A percentile compares a stretch with the other conserved stretches of the same genome.
These are phyloP conservation scores for Ogataea thermomethanolica DNA, from an alignment of 805 yeast genomes.

Conservation along the genomic window DNA sequence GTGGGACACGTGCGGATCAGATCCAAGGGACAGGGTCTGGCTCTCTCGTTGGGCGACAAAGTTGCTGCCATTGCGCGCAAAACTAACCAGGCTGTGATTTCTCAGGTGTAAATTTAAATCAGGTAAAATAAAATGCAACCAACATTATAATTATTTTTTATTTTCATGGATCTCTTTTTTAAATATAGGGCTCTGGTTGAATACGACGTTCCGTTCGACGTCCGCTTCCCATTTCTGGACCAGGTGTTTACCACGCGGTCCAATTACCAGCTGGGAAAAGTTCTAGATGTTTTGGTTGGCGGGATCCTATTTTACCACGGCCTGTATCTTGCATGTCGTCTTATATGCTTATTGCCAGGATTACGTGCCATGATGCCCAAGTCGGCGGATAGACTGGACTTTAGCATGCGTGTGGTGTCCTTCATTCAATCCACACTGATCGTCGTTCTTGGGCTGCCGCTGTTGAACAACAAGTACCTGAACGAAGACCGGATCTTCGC, in stretches of 20 bases:
- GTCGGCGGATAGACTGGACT: constrained; percentile 25
- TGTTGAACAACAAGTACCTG: constrained; percentile 28
- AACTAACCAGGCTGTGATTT: constrained; percentile 36
- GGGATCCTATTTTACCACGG: constrained; percentile 20
- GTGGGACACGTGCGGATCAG: constrained; percentile 95
- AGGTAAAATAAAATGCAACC: not conserved
- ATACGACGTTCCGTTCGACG: constrained; percentile 4
- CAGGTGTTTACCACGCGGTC: constrained; percentile 6
- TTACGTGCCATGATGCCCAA: constrained; percentile 15
- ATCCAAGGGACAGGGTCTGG: constrained; percentile 96
- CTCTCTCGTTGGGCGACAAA: constrained; percentile 89
- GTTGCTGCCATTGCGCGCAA: constrained; percentile 79
- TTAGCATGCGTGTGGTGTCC: constrained; percentile 34
- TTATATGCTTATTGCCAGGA: constrained; percentile 15
- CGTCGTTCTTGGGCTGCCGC: constrained; percentile 29
- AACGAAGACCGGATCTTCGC: constrained; percentile 32
- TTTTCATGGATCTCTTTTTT: constrained; percentile 6
- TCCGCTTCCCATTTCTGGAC: constrained; percentile 18
- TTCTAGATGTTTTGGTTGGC: constrained; percentile 21
- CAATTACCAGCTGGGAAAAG: constrained; percentile 14
- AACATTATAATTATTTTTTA: not conserved
- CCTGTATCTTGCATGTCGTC: constrained; percentile 14
- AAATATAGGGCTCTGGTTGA: constrained; percentile 1
- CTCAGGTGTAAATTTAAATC: constrained; percentile 20
- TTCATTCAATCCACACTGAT: constrained; percentile 33